These are phyloP conservation scores for Haematococcus sp. DNA, from an alignment of 139 green algal species.

Conservation along the genomic window DNA sequence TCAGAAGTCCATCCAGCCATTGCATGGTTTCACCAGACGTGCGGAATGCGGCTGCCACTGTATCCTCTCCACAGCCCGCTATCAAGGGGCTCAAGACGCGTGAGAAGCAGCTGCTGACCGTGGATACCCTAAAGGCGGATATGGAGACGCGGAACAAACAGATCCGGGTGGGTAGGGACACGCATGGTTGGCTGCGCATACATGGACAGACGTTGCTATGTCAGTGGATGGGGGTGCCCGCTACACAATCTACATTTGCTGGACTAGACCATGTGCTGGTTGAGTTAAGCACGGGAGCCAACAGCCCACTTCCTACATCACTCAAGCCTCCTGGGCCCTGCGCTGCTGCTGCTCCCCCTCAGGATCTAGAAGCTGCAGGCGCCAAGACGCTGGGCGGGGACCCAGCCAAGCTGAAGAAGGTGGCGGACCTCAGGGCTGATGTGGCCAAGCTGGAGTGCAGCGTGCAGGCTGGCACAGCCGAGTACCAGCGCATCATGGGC, in stretches of 20 bases:
- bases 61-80: slow-evolving; percentile 32
- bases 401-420: slow-evolving; percentile 15
- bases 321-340: no score
- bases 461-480: slow-evolving; percentile 33
- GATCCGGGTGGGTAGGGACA: slow-evolving; percentile 20
- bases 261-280: no score
- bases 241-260: no score
- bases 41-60: no score
- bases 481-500: slow-evolving; percentile 57
- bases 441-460: slow-evolving; percentile 47
- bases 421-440: slow-evolving; percentile 43
- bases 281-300: no score
- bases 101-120: slow-evolving; percentile 66
- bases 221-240: no score
- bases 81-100: slow-evolving; percentile 46
- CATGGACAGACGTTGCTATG: no score
- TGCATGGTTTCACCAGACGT: neutral
- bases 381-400: slow-evolving; percentile 36
- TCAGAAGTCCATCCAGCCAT: neutral
- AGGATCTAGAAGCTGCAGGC: slow-evolving; percentile 27
- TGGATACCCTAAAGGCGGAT: slow-evolving; percentile 48
- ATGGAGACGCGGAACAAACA: slow-evolving; percentile 34
- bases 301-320: no score
- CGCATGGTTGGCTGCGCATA: no score
- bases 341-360: no score